phyloP scores from a whole-genome alignment of 305 asterid species.

The Solanum chacoense region DNA sequence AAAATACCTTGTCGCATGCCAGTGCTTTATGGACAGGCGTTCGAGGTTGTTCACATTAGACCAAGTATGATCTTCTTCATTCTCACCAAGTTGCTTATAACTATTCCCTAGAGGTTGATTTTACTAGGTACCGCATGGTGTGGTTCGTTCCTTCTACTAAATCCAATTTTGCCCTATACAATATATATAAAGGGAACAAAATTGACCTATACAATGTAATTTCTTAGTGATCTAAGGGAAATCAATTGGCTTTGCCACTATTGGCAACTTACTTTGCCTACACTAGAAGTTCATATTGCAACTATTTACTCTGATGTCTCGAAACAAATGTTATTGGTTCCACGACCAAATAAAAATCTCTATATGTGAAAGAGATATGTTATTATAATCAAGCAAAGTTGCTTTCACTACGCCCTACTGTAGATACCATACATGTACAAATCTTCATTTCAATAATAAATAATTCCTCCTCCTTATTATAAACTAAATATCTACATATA shows the following conservation, averaged over 20 bases:
- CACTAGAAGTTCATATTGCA: not conserved
- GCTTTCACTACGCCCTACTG: not conserved
- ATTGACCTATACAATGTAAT: not conserved
- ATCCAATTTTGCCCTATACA: not conserved
- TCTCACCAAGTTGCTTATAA: not conserved
- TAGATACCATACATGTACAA: not conserved
- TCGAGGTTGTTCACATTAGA: not conserved
- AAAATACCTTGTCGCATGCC: not conserved
- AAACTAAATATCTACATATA: not conserved
- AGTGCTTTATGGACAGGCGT: not conserved
- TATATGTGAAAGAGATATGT: not conserved
- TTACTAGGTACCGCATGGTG: not conserved
- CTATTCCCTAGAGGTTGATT: not conserved
- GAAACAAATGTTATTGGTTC: not conserved
- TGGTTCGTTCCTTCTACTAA: not conserved
- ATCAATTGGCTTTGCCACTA: not conserved
- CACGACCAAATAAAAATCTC: not conserved
- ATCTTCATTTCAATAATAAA: not conserved
- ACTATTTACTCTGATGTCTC: not conserved
- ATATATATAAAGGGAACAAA: not conserved
- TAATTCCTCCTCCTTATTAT: not conserved
- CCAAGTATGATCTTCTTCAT: not conserved
- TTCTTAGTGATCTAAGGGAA: not conserved
- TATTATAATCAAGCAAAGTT: not conserved
- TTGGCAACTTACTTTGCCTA: not conserved